Conservation (phyloP, 768 basidiomycete genomes). For the Leccinum fibrillosum region DNA sequence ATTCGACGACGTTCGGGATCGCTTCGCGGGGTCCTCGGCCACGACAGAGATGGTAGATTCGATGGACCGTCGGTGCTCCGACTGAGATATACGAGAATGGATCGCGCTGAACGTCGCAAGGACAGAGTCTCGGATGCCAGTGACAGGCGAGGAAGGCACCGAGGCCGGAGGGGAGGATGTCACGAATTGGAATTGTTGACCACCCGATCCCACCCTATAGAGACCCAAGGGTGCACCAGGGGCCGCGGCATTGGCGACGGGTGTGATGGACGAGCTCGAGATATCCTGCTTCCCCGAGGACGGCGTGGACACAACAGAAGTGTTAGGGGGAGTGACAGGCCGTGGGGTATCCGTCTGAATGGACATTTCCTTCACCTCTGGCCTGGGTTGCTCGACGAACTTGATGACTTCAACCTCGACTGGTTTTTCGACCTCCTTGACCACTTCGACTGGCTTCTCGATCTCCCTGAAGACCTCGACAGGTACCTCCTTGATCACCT, state of each 20-base stretch:
- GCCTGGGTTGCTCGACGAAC: slow-evolving; percentile 12
- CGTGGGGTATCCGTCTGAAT: slow-evolving; percentile 69
- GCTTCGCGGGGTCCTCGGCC: slow-evolving; percentile 43
- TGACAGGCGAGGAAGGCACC: slow-evolving; percentile 33
- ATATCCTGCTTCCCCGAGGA: slow-evolving; percentile 22
- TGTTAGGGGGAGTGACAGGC: slow-evolving; percentile 30
- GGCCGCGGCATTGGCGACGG: slow-evolving; percentile 33
- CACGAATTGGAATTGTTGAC: slow-evolving; percentile 66
- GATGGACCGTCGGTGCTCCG: slow-evolving; percentile 68
- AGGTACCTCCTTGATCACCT: slow-evolving; percentile 21
- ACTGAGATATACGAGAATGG: slow-evolving; percentile 48
- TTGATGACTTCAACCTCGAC: slow-evolving; percentile 23
- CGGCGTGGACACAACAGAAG: slow-evolving; percentile 28
- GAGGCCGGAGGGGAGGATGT: slow-evolving; percentile 40
- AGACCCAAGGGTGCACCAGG: slow-evolving; percentile 37
- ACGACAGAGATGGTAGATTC: slow-evolving; percentile 63
- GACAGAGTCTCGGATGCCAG: slow-evolving; percentile 49
- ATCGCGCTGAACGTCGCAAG: slow-evolving; percentile 41
- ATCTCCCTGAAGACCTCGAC: slow-evolving; percentile 20
- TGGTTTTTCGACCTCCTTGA: slow-evolving; percentile 8
- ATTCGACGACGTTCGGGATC: slow-evolving; percentile 62
- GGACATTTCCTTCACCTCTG: slow-evolving; percentile 57
- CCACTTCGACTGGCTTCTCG: no score
- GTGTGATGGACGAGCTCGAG: slow-evolving; percentile 31
- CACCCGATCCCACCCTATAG: slow-evolving; percentile 51